phyloP scores from a whole-genome alignment of 768 basidiomycete species.

The Suillus paluster region DNA sequence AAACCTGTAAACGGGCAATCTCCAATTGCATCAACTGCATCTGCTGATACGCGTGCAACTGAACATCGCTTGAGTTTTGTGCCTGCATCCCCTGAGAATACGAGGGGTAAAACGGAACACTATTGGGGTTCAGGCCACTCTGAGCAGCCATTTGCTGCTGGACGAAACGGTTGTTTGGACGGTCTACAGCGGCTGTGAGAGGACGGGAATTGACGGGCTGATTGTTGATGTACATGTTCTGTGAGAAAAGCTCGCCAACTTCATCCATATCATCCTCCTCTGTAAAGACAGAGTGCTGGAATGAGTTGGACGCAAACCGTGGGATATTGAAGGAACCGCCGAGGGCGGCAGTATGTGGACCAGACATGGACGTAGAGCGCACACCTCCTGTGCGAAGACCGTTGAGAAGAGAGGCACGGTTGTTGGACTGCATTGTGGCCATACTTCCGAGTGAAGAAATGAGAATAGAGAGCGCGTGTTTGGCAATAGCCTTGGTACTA shows the following conservation, averaged over 20 bases:
- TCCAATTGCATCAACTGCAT: slow-evolving; percentile 88
- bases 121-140: slow-evolving; percentile 58
- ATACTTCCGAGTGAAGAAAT: slow-evolving; percentile 32
- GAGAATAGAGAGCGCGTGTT: slow-evolving; percentile 18
- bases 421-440: slow-evolving; percentile 51
- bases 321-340: slow-evolving; percentile 65
- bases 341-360: slow-evolving; percentile 74
- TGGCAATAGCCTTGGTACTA: slow-evolving; percentile 11
- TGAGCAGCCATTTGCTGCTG: slow-evolving; percentile 62
- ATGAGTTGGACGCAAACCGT: slow-evolving; percentile 49
- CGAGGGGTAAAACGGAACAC: slow-evolving; percentile 48
- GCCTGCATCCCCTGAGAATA: slow-evolving; percentile 44
- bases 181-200: slow-evolving; percentile 75
- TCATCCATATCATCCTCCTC: slow-evolving; percentile 65
- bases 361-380: slow-evolving; percentile 63
- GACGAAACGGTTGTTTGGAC: slow-evolving; percentile 64
- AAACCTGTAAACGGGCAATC: slow-evolving; percentile 78
- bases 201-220: slow-evolving; percentile 47
- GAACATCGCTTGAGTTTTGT: slow-evolving; percentile 48
- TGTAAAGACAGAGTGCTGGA: slow-evolving; percentile 48
- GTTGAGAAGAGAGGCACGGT: slow-evolving; percentile 83
- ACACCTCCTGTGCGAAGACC: slow-evolving; percentile 92
- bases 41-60: slow-evolving; percentile 66
- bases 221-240: slow-evolving; percentile 53
- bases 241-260: slow-evolving; percentile 57